These are phyloP conservation scores for Nyssa sinensis DNA, from an alignment of 148 eudicot genomes.

Conservation along the genomic window DNA sequence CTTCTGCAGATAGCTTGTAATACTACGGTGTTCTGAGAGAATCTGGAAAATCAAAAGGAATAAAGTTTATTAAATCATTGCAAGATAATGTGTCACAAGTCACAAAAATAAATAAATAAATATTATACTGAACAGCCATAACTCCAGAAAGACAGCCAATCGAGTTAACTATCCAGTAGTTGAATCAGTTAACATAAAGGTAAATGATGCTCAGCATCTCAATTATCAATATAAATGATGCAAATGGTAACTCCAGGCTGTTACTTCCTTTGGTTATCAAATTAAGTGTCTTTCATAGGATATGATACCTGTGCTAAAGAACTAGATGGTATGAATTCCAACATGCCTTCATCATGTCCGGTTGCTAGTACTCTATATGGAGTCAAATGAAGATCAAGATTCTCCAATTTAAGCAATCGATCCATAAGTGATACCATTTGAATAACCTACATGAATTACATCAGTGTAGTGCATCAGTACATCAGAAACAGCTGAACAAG, in stretches of 20 bases:
- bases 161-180: not conserved
- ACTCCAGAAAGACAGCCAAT: not conserved
- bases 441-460: constrained; percentile 57
- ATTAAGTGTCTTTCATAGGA: constrained; percentile 1
- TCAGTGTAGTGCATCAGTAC: not conserved
- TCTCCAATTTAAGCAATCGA: constrained; percentile 91
- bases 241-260: not conserved
- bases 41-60: constrained; percentile 50
- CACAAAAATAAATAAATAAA: not conserved
- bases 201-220: not conserved
- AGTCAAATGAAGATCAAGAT: constrained; percentile 91
- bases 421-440: constrained; percentile 99
- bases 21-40: constrained; percentile 88
- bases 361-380: constrained; percentile 97
- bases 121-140: not conserved
- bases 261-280: not conserved
- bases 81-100: constrained; percentile 1
- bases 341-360: constrained; percentile 97
- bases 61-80: not conserved
- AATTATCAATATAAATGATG: not conserved
- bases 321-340: constrained; percentile 94
- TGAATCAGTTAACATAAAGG: not conserved
- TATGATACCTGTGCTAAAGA: constrained; percentile 82
- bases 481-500: not conserved
- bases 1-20: constrained; percentile 90